Evolutionary conservation across 306 rosid species (phyloP), one percentile per base, ranked within the genome.

Genomic region (Amphicarpaea edgeworthii): DNA sequence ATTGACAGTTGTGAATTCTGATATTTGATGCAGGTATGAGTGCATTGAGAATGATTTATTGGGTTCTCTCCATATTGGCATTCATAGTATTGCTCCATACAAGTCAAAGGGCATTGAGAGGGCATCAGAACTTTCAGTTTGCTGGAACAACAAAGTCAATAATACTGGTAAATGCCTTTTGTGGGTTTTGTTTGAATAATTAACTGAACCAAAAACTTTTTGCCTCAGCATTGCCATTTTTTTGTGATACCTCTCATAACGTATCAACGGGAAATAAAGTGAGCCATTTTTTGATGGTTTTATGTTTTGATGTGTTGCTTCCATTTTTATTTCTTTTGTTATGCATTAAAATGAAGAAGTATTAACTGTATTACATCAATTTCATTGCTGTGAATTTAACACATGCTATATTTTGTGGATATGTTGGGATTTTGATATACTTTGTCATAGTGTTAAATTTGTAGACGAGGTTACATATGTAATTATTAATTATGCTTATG

Each of bases 21-120:
- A 47, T 50, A 72, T 71, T 65, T 73, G 59, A 28, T 76, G 84
- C 93, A 96, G 99, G 99, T 92, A 92, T 76, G 98, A 92, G 38
- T 90, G 93, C 82, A 90, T 96, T 11, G 98, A 92, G 83, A 92
- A 87, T 83, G 99, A 96, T 79, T 78, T 96, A 70, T 78, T 96
- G 91, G 97, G 86, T 64, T 82, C 96, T 75, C 80, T 92, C 38
- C 79, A 83, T 74, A 76, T 84, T 45, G 92, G 92, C n/a, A 73
- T 70, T 68, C 97, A 92, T 80, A 84, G 67, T 67, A 96, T 96
- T 64, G 97, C 99, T 78, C 97, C 99, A 38, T 96, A 92, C 84
- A 88, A 70, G 85, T 92, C 99, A 61, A 90, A 88, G 66, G 99
- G 99, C 68, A 89, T 96, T 5, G 99, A 96, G 90, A 89, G 75